A percentile compares a stretch with the other conserved stretches of the same genome.
Conservation (phyloP, 2,329 filamentous ascomycete species). For the Beauveria australis region DNA sequence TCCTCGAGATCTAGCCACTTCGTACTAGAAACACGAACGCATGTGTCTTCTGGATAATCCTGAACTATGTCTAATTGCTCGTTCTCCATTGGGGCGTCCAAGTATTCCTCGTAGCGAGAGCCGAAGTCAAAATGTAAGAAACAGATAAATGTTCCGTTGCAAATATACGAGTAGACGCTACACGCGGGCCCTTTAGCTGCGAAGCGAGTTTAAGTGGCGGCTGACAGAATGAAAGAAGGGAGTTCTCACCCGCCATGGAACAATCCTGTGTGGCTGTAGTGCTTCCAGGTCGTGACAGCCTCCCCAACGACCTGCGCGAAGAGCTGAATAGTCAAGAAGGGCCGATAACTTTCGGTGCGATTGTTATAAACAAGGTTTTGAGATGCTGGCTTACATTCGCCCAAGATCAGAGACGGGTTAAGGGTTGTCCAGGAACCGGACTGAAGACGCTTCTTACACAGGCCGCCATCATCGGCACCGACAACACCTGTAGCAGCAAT, state of each 20-base stretch:
- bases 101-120: background rate
- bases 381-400: background rate
- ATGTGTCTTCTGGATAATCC: background rate
- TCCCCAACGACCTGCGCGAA: background rate
- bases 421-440: too few species aligned
- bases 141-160: too few species aligned
- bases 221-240: background rate
- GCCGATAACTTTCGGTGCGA: background rate
- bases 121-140: background rate
- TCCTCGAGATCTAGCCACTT: slow-evolving; percentile 1
- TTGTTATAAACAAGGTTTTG: background rate
- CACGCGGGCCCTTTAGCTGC: too few species aligned
- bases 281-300: background rate
- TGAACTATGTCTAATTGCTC: background rate
- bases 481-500: too few species aligned
- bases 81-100: background rate
- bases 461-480: too few species aligned
- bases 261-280: background rate
- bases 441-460: too few species aligned
- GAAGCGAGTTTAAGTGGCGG: background rate
- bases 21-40: background rate
- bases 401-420: too few species aligned
- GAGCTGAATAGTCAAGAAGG: background rate
- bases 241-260: background rate
- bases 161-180: too few species aligned